These are phyloP conservation scores for Prunus fruticosa DNA, from an alignment of 306 rosid genomes.

Conservation along the genomic window DNA sequence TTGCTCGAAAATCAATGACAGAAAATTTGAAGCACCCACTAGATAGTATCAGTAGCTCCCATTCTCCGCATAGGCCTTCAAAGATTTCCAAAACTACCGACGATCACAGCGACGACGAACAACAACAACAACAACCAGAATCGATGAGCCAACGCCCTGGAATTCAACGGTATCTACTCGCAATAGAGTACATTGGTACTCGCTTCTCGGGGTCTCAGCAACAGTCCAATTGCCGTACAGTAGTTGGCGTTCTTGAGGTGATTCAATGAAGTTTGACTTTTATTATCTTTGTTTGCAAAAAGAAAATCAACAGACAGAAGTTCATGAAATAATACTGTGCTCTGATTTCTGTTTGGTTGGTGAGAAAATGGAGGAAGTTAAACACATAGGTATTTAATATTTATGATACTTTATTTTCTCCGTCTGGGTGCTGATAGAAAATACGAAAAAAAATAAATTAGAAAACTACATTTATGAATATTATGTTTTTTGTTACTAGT, in stretches of 20 bases:
- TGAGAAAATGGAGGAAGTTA: too few species aligned
- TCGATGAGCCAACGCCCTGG: conserved; percentile 46
- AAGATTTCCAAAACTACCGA: conserved; percentile 49
- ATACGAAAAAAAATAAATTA: not conserved
- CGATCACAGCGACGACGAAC: conserved; percentile 20
- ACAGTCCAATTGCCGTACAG: conserved; percentile 73
- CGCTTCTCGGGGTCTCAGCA: conserved; percentile 90
- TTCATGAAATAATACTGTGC: too few species aligned
- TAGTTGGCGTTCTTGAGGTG: conserved; percentile 84
- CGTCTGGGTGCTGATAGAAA: not conserved
- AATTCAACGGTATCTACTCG: conserved; percentile 75
- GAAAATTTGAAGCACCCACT: conserved; percentile 43
- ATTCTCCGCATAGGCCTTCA: conserved; percentile 41
- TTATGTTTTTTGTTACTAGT: not conserved
- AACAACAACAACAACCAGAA: not conserved
- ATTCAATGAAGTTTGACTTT: not conserved
- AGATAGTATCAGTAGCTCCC: conserved; percentile 15
- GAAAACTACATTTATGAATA: not conserved
- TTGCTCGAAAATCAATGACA: conserved; percentile 32
- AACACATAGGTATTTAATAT: too few species aligned
- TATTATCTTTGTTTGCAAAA: too few species aligned
- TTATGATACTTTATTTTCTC: too few species aligned
- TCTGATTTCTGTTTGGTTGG: too few species aligned
- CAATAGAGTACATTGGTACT: conserved; percentile 83
- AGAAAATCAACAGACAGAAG: too few species aligned